phyloP scores from a whole-genome alignment of 306 rosid genomes.

The Cicer cuneatum region DNA sequence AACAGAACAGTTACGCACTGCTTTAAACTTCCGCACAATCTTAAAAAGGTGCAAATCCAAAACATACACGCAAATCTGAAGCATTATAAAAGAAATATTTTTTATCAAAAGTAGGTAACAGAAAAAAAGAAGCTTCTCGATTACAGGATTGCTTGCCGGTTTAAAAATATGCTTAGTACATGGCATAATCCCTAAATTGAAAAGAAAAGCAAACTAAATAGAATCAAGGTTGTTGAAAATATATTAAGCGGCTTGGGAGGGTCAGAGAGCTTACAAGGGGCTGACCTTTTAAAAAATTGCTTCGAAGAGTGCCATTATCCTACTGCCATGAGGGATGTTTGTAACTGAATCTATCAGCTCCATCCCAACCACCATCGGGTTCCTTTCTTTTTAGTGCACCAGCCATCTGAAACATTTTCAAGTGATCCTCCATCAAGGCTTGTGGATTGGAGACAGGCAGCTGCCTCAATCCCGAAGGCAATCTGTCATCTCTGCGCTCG shows the following conservation, averaged over 20 bases:
- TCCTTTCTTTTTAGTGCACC: slow-evolving; percentile 87
- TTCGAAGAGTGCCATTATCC: slow-evolving; percentile 39
- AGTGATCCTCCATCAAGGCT: slow-evolving; percentile 72
- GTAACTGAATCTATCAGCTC: slow-evolving; percentile 71
- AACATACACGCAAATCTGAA: slow-evolving; percentile 7
- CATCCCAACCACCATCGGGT: slow-evolving; percentile 91
- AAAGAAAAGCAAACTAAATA: not conserved
- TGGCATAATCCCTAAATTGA: not conserved
- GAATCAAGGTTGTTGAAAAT: not conserved
- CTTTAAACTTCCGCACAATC: not conserved
- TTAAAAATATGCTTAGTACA: not conserved
- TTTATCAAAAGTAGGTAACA: not conserved
- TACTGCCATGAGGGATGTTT: slow-evolving; percentile 84
- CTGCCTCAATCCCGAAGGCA: slow-evolving; percentile 70
- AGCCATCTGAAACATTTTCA: slow-evolving; percentile 76
- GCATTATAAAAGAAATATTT: not conserved
- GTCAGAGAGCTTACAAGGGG: slow-evolving; percentile 31
- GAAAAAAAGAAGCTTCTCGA: not conserved
- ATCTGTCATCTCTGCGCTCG: slow-evolving; percentile 79
- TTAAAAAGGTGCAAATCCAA: not conserved
- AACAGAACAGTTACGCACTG: slow-evolving; percentile 12
- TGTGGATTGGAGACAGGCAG: slow-evolving; percentile 71
- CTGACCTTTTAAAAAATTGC: slow-evolving; percentile 39
- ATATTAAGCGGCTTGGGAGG: not conserved
- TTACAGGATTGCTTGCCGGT: not conserved